phyloP scores from a whole-genome alignment of 2,329 filamentous ascomycete genomes.

The Lojkania enalia region DNA sequence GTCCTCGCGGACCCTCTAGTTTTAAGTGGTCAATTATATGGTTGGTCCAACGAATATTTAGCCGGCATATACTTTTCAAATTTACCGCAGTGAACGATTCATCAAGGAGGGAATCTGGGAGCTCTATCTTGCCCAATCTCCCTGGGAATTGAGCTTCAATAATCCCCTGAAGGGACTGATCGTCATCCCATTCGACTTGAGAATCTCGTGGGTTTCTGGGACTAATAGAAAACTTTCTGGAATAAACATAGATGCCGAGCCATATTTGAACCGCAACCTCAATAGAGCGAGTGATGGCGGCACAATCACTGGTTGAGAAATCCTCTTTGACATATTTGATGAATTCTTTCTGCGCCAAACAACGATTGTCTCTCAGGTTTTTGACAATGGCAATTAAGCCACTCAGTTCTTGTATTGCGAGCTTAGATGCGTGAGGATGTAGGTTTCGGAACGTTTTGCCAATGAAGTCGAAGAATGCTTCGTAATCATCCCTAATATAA shows the following conservation, averaged over 20 bases:
- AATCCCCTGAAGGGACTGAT: constrained; percentile 7
- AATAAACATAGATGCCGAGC: constrained; percentile 13
- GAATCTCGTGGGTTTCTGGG: constrained; percentile 5
- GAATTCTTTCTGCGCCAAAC: not conserved
- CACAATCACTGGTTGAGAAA: constrained; percentile 3
- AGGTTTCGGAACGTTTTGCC: constrained; percentile 9
- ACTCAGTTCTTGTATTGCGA: constrained; percentile 6
- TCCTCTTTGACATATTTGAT: not conserved
- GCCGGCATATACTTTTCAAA: constrained; percentile 10
- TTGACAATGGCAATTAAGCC: constrained; percentile 4
- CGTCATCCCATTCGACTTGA: constrained; percentile 9
- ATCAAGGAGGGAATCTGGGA: constrained; percentile 3
- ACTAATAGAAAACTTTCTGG: constrained; percentile 4
- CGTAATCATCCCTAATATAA: constrained; percentile 7
- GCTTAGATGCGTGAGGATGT: constrained; percentile 1
- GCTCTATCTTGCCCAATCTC: not conserved
- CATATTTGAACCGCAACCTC: constrained; percentile 15
- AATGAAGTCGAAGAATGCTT: constrained; percentile 10
- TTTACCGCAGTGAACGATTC: constrained; percentile 14
- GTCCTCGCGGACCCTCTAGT: constrained; percentile 11
- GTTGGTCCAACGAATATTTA: constrained; percentile 15
- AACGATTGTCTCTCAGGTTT: constrained; percentile 4
- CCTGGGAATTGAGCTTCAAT: constrained; percentile 3
- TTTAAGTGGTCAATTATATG: constrained; percentile 17
- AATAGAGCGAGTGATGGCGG: constrained; percentile 8